A percentile compares a stretch with the other conserved stretches of the same genome.
Evolutionary conservation across 768 basidiomycete species (phyloP).

Genomic region (Pulveroboletus frians): DNA sequence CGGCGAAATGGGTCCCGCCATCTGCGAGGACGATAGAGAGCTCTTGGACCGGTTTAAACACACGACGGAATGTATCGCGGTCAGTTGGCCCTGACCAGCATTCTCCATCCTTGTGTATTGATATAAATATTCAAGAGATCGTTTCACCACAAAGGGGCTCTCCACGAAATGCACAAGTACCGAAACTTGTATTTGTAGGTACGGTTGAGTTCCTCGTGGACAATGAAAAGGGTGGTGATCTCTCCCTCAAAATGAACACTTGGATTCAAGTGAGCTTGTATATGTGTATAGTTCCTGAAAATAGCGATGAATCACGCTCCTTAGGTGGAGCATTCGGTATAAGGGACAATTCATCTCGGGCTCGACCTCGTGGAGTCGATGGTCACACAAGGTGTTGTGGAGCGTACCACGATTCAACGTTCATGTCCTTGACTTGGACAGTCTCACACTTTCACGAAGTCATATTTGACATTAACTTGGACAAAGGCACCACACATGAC

Average conservation of each 20-base stretch:
- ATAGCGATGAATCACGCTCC: neutral
- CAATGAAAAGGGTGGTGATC: conserved; percentile 47
- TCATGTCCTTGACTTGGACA: conserved; percentile 15
- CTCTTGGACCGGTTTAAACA: conserved; percentile 33
- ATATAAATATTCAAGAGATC: conserved; percentile 30
- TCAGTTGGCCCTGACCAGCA: conserved; percentile 20
- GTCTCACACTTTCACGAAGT: conserved; percentile 34
- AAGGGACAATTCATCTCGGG: conserved; percentile 48
- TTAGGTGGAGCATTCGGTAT: conserved; percentile 65
- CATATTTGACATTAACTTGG: conserved; percentile 30
- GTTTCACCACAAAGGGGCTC: conserved; percentile 41
- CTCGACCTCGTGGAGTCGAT: conserved; percentile 63
- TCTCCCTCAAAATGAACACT: conserved; percentile 71
- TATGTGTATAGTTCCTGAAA: neutral
- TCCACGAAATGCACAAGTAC: neutral
- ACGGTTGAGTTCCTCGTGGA: conserved; percentile 67
- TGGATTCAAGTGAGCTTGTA: conserved; percentile 44
- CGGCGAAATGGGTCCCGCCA: conserved; percentile 61
- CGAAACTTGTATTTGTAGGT: conserved; percentile 30
- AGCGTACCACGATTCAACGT: conserved; percentile 23
- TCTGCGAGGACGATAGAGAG: conserved; percentile 43
- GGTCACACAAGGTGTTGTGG: conserved; percentile 51
- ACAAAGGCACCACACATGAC: conserved; percentile 29
- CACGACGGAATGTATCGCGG: conserved; percentile 42
- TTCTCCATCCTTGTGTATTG: neutral